These are phyloP conservation scores for Sporothrix variecibatus DNA, from an alignment of 2,329 filamentous ascomycete genomes.

Conservation along the genomic window DNA sequence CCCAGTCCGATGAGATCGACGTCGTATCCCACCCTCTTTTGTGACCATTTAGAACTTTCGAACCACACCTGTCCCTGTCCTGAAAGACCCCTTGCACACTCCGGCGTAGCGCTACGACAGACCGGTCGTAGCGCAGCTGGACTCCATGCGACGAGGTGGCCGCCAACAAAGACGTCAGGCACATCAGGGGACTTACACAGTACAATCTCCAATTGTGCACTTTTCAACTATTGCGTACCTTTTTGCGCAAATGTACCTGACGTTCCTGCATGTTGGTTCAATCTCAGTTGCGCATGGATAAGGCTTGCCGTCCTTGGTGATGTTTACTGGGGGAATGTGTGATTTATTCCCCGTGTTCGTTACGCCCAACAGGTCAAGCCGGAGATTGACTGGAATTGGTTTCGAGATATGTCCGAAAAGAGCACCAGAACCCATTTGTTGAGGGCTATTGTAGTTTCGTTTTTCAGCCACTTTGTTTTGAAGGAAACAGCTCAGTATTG, in stretches of 20 bases:
- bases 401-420: background rate
- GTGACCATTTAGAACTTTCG: background rate
- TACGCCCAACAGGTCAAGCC: background rate
- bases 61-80: background rate
- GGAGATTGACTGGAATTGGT: background rate
- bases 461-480: background rate
- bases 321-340: background rate
- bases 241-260: background rate
- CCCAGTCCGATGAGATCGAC: background rate
- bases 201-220: background rate
- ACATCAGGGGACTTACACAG: background rate
- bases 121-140: background rate
- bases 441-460: too few relatives aligned
- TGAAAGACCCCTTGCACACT: background rate
- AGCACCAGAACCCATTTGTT: background rate
- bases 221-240: background rate
- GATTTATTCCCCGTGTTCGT: background rate
- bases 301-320: background rate
- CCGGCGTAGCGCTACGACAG: conserved; percentile 13
- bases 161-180: background rate
- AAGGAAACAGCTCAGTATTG: background rate
- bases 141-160: background rate
- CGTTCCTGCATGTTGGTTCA: background rate
- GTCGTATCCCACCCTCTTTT: background rate
- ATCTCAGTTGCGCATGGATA: background rate